Evolutionary conservation across 768 basidiomycete species (phyloP).

Genomic region (Pluteus cervinus): DNA sequence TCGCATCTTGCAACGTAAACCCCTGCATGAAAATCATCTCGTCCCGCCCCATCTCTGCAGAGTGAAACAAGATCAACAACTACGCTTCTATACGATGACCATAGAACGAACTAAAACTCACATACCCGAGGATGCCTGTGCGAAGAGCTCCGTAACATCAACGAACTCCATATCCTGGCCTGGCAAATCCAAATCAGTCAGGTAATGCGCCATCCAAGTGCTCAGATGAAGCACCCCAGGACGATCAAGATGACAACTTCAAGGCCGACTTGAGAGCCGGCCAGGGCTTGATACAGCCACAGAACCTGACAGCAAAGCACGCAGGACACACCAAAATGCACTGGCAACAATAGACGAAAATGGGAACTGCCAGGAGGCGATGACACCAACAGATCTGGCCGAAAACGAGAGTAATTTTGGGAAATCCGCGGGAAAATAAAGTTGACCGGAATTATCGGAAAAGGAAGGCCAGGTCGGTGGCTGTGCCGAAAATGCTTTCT

Average conservation of each 20-base stretch:
- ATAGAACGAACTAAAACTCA: conserved; percentile 5
- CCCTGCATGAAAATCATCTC: conserved; percentile 60
- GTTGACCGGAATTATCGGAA: too few relatives aligned
- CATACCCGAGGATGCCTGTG: conserved; percentile 57
- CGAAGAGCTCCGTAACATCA: conserved; percentile 59
- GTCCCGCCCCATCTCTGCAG: conserved; percentile 54
- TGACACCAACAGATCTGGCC: neutral
- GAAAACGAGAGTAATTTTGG: too few relatives aligned
- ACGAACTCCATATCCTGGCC: conserved; percentile 53
- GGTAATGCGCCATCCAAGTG: too few relatives aligned
- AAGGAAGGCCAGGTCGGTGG: conserved; percentile 17
- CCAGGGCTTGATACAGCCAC: too few relatives aligned
- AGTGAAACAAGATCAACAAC: conserved; percentile 6
- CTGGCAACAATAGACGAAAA: conserved; percentile 1
- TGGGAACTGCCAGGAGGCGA: neutral
- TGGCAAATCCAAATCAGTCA: conserved; percentile 31
- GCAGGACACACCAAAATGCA: too few relatives aligned
- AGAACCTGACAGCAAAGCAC: conserved; percentile 4
- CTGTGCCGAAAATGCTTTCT: conserved; percentile 23
- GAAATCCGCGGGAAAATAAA: too few relatives aligned
- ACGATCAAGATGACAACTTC: too few relatives aligned
- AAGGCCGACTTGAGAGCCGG: too few relatives aligned
- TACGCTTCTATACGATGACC: conserved; percentile 5
- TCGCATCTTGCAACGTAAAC: conserved; percentile 80
- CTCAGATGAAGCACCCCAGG: too few relatives aligned